Evolutionary conservation across 139 green algal species (phyloP).

Genomic region (Eudorina sp.): DNA sequence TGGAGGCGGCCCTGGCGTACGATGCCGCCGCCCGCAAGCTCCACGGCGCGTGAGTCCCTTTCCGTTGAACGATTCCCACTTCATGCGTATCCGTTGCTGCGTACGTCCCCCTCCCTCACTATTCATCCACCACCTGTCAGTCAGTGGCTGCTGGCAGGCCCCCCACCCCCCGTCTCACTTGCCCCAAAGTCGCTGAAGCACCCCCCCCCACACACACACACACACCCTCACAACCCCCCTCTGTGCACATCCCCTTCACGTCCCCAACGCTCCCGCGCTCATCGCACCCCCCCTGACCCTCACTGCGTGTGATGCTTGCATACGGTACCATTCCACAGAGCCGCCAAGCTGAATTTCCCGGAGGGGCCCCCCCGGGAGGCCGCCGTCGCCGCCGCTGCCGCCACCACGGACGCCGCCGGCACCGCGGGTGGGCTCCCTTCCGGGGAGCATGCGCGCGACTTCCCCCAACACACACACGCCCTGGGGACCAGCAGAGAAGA

Average conservation of each 20-base stretch:
- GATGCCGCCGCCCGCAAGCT: constrained; percentile 21
- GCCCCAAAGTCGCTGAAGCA: too few species aligned
- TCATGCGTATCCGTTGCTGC: background rate
- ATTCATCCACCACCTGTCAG: background rate
- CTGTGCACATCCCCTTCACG: too few species aligned
- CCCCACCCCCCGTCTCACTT: background rate
- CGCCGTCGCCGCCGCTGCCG: background rate
- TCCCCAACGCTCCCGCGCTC: background rate
- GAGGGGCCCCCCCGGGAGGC: background rate
- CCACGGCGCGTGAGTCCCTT: constrained; percentile 29
- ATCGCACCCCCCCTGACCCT: background rate
- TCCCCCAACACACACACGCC: background rate
- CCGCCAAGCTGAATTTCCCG: constrained; percentile 38
- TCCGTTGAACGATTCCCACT: background rate
- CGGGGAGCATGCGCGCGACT: too few species aligned
- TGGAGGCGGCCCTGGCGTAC: constrained; percentile 25
- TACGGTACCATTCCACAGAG: background rate
- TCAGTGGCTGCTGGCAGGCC: too few species aligned
- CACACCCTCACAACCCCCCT: background rate
- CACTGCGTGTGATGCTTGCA: too few species aligned
- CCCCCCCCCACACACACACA: background rate
- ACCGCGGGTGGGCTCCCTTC: too few species aligned
- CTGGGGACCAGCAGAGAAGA: background rate
- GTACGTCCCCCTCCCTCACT: background rate
- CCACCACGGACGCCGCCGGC: background rate